Evolutionary conservation across 164 flowering plant species (phyloP).

Genomic region (Macadamia integrifolia): DNA sequence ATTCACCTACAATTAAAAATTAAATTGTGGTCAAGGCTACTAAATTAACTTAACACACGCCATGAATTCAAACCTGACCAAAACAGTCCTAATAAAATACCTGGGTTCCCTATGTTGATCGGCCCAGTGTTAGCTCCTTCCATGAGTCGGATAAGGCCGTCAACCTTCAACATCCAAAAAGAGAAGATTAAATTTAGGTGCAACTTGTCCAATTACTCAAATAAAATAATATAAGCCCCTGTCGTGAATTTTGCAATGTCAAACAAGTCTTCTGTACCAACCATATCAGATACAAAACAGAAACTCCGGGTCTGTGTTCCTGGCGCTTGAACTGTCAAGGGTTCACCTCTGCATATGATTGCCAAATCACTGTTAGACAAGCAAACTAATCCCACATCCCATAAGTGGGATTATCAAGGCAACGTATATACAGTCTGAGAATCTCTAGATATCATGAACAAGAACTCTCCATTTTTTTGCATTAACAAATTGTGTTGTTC

Average conservation of each 20-base stretch:
- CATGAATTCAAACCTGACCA: neutral
- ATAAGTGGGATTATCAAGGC: neutral
- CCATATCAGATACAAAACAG: constrained; percentile 69
- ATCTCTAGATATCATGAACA: too few relatives aligned
- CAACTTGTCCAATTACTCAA: neutral
- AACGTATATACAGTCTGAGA: too few relatives aligned
- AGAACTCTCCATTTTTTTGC: too few relatives aligned
- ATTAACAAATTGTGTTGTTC: neutral
- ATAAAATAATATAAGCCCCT: neutral
- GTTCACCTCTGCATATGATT: constrained; percentile 36
- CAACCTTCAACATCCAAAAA: constrained; percentile 42
- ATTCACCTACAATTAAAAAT: constrained; percentile 47
- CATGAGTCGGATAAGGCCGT: constrained; percentile 87
- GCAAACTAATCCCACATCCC: neutral
- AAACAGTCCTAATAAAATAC: constrained; percentile 16
- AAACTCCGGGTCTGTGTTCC: constrained; percentile 83
- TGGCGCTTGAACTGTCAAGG: constrained; percentile 61
- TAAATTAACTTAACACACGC: neutral
- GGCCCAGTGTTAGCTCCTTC: constrained; percentile 86
- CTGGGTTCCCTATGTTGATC: constrained; percentile 79
- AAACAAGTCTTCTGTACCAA: constrained; percentile 12
- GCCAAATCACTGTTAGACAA: too few relatives aligned
- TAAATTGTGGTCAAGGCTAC: neutral
- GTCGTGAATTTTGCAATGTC: neutral
- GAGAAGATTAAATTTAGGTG: neutral